Evolutionary conservation across 2,329 filamentous ascomycete species (phyloP).

Genomic region (Dendryphion nanum): DNA sequence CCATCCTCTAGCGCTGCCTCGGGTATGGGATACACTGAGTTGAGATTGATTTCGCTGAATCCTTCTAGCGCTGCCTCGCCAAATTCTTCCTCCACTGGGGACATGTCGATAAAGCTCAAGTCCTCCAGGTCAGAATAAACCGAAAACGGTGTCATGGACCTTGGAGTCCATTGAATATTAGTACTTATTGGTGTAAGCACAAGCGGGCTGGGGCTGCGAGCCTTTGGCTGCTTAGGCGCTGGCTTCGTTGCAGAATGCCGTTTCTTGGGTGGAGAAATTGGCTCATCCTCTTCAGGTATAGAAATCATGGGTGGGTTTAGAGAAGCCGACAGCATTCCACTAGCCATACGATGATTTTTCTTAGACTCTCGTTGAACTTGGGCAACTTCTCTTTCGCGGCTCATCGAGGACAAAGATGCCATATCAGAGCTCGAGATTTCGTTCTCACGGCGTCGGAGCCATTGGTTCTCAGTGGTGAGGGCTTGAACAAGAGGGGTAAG

Average conservation of each 20-base stretch:
- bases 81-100: slow-evolving; percentile 4
- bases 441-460: slow-evolving; percentile 24
- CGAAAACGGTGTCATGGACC: not conserved
- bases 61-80: not conserved
- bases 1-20: too few species aligned
- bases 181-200: slow-evolving; percentile 1
- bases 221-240: not conserved
- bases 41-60: too few species aligned
- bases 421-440: slow-evolving; percentile 16
- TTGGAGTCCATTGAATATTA: not conserved
- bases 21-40: too few species aligned
- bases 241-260: not conserved
- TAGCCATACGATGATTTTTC: slow-evolving; percentile 3
- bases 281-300: not conserved
- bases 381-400: slow-evolving; percentile 4
- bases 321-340: slow-evolving; percentile 5
- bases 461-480: slow-evolving; percentile 27
- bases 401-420: slow-evolving; percentile 10
- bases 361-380: slow-evolving; percentile 1
- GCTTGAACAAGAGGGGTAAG: slow-evolving; percentile 21
- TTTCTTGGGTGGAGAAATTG: not conserved
- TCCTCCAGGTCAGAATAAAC: slow-evolving; percentile 9
- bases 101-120: slow-evolving; percentile 11
- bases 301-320: not conserved
- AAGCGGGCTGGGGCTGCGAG: slow-evolving; percentile 1